Base-by-base conservation (phyloP, 495 filamentous ascomycete genomes). In the Neurospora sp. region DNA sequence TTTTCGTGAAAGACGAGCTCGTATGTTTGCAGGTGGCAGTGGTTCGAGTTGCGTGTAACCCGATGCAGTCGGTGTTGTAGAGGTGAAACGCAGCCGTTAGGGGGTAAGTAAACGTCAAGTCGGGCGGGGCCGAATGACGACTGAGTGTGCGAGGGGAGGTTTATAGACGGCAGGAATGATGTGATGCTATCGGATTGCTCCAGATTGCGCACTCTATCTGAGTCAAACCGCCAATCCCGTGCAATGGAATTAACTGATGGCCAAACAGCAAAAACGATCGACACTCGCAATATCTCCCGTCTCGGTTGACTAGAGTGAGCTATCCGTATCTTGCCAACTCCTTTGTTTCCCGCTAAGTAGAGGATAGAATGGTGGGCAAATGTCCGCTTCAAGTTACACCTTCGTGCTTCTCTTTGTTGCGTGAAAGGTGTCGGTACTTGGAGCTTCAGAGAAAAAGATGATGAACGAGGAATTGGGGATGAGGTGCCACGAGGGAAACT, bases 1-100 rank as follows among this genome's bases (percentile, higher is more conserved):
- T 66, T 66, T 66, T 66, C 53, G 53, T 66, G 27, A 66, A 66
- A 66, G 53, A 66, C 27, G 53, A 66, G 68, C 70, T 80, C 78
- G 79, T 78, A 80, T 74, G 79, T 80, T 79, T 75, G 68, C 44
- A 59, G 44, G 68, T 59, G 66, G 76, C 20, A 61, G 72, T 81
- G 71, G 79, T 78, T 76, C 76, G 78, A 78, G 78, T 68, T 69
- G 46, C 44, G 70, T 14, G 69, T 42, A 69, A 40, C 69, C 35
- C 70, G 73, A 59, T 69, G 74, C 39, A 46, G 20, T 53, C 40
- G 69, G 48, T 59, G 73, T 46, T 40, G 76, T 46, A 70, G 75
- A 74, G 69, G 72, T 78, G 78, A 78, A 79, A 79, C 78, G 68
- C 72, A 69, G 27, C 53, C 53, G 53, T 18, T 75, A 71, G 69